Evolutionary conservation across 2,329 filamentous ascomycete genomes (phyloP).

Genomic region (Nothophoma quercina): DNA sequence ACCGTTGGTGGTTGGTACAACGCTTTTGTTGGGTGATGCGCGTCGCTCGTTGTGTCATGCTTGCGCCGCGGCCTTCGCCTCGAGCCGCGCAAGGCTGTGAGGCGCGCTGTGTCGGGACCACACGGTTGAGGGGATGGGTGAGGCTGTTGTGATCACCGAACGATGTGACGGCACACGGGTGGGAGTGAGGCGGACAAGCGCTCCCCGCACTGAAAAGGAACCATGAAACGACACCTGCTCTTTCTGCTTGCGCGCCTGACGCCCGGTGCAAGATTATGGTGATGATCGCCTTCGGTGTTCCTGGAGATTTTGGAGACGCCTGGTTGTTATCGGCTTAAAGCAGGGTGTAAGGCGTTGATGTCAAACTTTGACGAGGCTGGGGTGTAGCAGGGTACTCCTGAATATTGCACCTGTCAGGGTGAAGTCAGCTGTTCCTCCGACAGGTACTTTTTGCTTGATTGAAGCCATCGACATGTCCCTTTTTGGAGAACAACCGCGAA

Average conservation of each 20-base stretch:
- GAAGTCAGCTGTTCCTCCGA: constrained; percentile 3
- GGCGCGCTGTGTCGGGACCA: neutral
- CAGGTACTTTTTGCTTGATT: neutral
- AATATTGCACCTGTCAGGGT: neutral
- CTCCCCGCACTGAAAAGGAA: neutral
- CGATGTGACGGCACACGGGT: neutral
- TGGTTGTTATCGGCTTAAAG: constrained; percentile 1
- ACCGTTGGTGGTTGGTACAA: neutral
- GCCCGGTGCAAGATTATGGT: neutral
- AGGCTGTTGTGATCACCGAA: constrained; percentile 1
- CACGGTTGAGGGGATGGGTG: neutral
- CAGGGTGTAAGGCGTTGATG: neutral
- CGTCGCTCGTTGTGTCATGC: neutral
- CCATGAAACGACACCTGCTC: neutral
- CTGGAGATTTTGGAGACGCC: neutral
- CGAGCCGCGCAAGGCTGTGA: neutral
- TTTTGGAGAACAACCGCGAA: neutral
- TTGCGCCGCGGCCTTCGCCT: neutral
- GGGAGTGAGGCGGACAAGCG: constrained; percentile 1
- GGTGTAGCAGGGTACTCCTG: neutral
- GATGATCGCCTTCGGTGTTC: neutral
- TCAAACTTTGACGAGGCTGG: neutral
- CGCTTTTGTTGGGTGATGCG: neutral
- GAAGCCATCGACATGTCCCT: neutral
- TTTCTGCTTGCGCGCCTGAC: neutral